Evolutionary conservation across 495 filamentous ascomycete genomes (phyloP).

Genomic region (Bacidia gigantensis): DNA sequence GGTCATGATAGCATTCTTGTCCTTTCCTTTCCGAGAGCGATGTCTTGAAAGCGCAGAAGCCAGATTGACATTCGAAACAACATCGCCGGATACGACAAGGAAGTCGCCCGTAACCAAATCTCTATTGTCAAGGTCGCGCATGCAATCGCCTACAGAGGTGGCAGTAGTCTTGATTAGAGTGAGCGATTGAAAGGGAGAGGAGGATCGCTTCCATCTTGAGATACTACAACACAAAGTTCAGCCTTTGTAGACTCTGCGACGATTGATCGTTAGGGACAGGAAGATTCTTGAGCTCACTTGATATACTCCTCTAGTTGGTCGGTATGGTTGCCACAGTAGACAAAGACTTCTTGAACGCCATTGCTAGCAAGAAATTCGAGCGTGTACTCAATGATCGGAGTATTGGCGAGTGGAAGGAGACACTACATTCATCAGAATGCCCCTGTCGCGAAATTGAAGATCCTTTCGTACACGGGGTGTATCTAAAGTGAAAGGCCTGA

Average conservation of each 20-base stretch:
- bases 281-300: no score
- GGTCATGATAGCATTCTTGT: conserved; percentile 98
- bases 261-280: not conserved
- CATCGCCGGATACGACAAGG: conserved; percentile 79
- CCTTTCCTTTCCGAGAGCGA: conserved; percentile 61
- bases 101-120: conserved; percentile 82
- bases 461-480: conserved; percentile 62
- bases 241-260: not conserved
- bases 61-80: conserved; percentile 82
- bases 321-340: conserved; percentile 86
- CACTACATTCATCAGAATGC: conserved; percentile 34
- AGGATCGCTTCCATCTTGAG: conserved; percentile 53
- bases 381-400: conserved; percentile 92
- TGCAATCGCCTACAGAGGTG: conserved; percentile 83
- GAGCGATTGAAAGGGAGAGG: conserved; percentile 74
- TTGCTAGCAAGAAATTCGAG: conserved; percentile 92
- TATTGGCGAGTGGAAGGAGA: conserved; percentile 85
- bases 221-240: conserved; percentile 23
- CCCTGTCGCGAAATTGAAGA: not conserved
- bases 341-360: conserved; percentile 78
- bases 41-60: conserved; percentile 67
- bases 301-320: conserved; percentile 81
- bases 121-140: conserved; percentile 84
- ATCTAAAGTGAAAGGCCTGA: conserved; percentile 79
- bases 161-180: conserved; percentile 78